Evolutionary conservation across 2,329 filamentous ascomycete genomes (phyloP).

Genomic region (Calonectria hawksworthii): DNA sequence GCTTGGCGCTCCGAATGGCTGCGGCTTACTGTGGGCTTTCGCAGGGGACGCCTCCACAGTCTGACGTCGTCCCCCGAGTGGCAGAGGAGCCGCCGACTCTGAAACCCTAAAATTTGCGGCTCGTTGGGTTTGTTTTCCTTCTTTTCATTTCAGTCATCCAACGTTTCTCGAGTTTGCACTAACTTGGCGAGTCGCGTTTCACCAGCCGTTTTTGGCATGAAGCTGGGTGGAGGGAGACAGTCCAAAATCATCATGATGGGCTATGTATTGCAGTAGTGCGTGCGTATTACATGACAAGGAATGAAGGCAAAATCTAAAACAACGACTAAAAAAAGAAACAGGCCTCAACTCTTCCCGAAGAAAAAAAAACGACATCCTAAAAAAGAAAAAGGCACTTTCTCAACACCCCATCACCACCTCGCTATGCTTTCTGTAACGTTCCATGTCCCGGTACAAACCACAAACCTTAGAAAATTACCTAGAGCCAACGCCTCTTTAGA

Average conservation of each 20-base stretch:
- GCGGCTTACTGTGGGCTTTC: slow-evolving; percentile 16
- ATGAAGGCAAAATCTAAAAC: not conserved
- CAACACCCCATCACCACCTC: not conserved
- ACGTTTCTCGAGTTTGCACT: not conserved
- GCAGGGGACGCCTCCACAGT: not conserved
- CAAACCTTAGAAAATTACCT: not conserved
- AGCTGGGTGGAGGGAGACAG: not conserved
- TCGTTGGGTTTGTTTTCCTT: not conserved
- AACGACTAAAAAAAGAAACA: slow-evolving; percentile 8
- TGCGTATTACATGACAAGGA: not conserved
- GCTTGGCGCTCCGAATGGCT: slow-evolving; percentile 1
- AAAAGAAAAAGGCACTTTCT: not conserved
- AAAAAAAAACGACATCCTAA: not conserved
- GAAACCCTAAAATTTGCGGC: not conserved
- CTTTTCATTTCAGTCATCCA: not conserved
- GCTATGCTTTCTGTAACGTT: not conserved
- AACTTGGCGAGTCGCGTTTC: not conserved
- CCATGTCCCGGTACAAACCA: not conserved
- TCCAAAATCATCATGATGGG: not conserved
- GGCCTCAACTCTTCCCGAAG: not conserved
- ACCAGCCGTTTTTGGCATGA: not conserved
- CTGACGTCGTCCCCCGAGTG: not conserved
- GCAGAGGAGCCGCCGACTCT: not conserved
- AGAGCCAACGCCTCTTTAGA: not conserved
- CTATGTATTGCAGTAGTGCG: not conserved